Evolutionary conservation across 345 rosid genomes (phyloP).

Genomic region (Aquilaria yunnanensis): DNA sequence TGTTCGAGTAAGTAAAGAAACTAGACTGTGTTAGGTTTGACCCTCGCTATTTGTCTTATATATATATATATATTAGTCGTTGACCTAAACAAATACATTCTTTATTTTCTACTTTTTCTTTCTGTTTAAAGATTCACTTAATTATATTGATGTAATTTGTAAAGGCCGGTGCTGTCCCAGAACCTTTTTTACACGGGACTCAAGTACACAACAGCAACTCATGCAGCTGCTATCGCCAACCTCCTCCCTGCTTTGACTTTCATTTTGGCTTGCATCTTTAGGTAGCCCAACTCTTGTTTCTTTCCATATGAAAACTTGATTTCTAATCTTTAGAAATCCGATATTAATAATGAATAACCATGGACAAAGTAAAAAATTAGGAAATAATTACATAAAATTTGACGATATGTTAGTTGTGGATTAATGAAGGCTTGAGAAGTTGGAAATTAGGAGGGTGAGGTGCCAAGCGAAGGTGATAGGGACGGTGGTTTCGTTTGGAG

Average conservation of each 20-base stretch:
- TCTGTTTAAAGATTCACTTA: no score
- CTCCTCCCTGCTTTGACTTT: neutral
- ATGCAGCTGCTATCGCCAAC: neutral
- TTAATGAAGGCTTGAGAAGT: neutral
- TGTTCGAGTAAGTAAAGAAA: constrained; percentile 84
- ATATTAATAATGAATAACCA: no score
- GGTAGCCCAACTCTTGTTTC: neutral
- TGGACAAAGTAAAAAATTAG: no score
- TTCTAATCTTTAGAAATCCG: neutral
- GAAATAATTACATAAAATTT: no score
- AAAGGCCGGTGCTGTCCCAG: no score
- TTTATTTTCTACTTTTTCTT: no score
- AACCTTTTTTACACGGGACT: no score
- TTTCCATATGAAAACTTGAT: neutral
- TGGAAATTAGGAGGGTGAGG: neutral
- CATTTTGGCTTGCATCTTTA: neutral
- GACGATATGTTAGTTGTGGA: neutral
- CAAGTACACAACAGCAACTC: neutral
- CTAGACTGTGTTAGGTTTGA: no score
- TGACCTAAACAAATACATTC: no score
- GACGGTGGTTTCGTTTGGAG: neutral
- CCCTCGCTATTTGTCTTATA: no score
- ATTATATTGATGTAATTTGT: no score
- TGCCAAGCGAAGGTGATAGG: neutral
- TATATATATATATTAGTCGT: no score